Conservation (phyloP, 1,284 basidiomycete species). For the Rhodotorula sp. region DNA sequence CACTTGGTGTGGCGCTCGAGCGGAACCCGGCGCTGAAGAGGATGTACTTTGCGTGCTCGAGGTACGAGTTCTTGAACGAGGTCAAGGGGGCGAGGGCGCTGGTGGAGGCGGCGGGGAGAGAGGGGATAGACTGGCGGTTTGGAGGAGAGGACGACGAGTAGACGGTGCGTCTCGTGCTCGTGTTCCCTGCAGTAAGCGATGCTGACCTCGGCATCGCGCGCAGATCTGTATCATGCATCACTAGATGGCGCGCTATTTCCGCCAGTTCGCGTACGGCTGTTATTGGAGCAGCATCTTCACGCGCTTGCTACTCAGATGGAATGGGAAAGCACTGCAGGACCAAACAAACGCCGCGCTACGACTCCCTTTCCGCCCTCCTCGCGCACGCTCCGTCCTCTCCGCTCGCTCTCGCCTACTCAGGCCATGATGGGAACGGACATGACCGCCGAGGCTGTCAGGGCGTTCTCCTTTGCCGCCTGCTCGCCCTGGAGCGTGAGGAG, state of each 20-base stretch:
- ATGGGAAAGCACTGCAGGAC: no score
- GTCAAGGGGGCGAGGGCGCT: neutral
- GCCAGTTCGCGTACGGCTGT: no score
- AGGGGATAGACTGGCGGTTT: constrained; percentile 15
- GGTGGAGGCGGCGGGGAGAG: neutral
- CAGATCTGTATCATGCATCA: no score
- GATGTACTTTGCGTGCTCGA: constrained; percentile 15
- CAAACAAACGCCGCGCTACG: no score
- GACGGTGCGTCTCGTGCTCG: no score
- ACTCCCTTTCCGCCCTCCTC: no score
- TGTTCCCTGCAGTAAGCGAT: no score
- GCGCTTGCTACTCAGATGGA: no score
- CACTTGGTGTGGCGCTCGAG: neutral
- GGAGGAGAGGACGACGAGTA: constrained; percentile 3
- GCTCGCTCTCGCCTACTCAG: neutral
- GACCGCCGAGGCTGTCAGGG: neutral
- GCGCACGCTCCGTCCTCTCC: no score
- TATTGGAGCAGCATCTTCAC: no score
- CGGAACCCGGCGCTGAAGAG: neutral
- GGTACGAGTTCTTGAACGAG: neutral
- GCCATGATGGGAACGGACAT: constrained; percentile 2
- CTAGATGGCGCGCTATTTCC: no score
- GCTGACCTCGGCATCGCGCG: no score
- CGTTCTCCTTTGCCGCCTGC: neutral
- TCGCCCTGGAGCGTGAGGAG: neutral